Evolutionary conservation across 225 moss, liverwort and hornwort genomes (phyloP), one percentile per base, ranked within the genome.

Genomic region (Polytrichum commune): DNA sequence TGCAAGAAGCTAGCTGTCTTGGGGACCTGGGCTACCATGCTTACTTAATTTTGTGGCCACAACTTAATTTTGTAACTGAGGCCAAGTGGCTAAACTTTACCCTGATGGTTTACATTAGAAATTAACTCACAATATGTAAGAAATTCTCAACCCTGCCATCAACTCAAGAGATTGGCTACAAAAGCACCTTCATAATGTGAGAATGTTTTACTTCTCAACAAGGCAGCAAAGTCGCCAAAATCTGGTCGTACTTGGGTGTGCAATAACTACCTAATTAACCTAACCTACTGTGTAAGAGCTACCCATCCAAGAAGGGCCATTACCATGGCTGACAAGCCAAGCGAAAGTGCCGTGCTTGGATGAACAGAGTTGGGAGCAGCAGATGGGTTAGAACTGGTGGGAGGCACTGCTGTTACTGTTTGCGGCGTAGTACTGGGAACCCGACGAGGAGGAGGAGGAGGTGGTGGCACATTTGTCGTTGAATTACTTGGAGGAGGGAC

Each of bases 81-180:
- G 10, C 16, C 46, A 38, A 10, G 38, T 46, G 46, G 46, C 46
- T 16, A n/a, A 58, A 58, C 9, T 22, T 58, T 22, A 58, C 8
- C 6, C 58, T 24, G 2, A 58, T 20, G 24, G 2, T 8, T 58
- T 1, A 58, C 6, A n/a, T 22, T 1, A 8, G 7, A 7, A 58
- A 22, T 20, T 24, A 7, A 58, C 1, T 0, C 24, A 63, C 28
- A 16, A 27, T 26, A 27, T 5, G 28, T 2, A 33, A 2, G 9
- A 46, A 54, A 23, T 54, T 27, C 68, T 35, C 13, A 22, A 46
- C 74, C 72, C 75, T 29, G 29, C 38, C 63, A 76, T 54, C 81
- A 85, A 85, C 76, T 82, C 85, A 69, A 85, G 85, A 82, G 71
- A 69, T 81, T 76, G 24, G 81, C 62, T 68, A 54, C 2, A 28